These are phyloP conservation scores for Meyerozyma elateridarum DNA, from an alignment of 1,139 yeast genomes.

Conservation along the genomic window DNA sequence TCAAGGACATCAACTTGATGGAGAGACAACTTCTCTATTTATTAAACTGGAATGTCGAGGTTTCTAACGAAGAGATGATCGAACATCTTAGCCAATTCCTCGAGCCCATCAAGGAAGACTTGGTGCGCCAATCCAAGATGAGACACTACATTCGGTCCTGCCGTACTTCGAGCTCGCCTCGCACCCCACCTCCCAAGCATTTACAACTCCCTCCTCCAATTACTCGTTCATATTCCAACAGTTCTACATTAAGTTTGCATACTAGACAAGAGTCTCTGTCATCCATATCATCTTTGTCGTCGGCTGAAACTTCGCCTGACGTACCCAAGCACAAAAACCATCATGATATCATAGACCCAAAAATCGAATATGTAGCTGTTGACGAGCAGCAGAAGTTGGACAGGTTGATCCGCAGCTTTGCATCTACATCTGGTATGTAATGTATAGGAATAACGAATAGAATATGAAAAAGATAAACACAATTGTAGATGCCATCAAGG, in stretches of 20 bases:
- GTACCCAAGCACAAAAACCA: no score
- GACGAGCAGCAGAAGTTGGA: constrained; percentile 4
- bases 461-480: no score
- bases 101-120: constrained; percentile 58
- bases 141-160: constrained; percentile 18
- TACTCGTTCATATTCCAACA: constrained; percentile 1
- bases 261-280: constrained; percentile 1
- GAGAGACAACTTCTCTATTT: constrained; percentile 69
- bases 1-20: constrained; percentile 72
- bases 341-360: not conserved
- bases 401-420: constrained; percentile 5
- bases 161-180: not conserved
- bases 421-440: constrained; percentile 2
- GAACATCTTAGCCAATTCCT: constrained; percentile 47
- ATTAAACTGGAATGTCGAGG: constrained; percentile 65
- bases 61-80: constrained; percentile 50
- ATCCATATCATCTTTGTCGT: not conserved
- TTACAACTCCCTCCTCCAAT: not conserved
- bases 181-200: constrained; percentile 2
- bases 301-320: constrained; percentile 2
- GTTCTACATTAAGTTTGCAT: constrained; percentile 2
- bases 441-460: not conserved
- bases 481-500: no score
- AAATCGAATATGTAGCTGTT: constrained; percentile 2
- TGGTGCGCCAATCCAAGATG: constrained; percentile 40